Evolutionary conservation across 345 rosid genomes (phyloP).

Genomic region (Populus tremula): DNA sequence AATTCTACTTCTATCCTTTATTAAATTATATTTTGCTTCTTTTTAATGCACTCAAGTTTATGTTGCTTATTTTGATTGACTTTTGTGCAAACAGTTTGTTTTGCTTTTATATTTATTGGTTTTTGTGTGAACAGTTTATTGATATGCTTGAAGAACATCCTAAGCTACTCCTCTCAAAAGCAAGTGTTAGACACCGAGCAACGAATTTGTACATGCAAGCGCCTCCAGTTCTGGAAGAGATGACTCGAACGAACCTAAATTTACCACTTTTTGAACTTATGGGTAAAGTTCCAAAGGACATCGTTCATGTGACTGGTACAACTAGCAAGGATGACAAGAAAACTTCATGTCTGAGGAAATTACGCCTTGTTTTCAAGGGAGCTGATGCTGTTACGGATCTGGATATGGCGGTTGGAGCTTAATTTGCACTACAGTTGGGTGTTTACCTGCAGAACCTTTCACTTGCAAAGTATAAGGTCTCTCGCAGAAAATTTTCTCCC

Average conservation of each 20-base stretch:
- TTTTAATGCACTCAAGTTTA: not conserved
- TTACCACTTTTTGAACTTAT: conserved; percentile 63
- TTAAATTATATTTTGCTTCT: not conserved
- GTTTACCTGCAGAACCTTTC: not conserved
- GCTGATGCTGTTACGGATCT: conserved; percentile 62
- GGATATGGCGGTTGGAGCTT: conserved; percentile 87
- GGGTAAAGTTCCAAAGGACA: conserved; percentile 48
- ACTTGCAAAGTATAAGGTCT: not conserved
- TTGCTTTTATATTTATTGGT: not conserved
- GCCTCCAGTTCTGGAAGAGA: conserved; percentile 87
- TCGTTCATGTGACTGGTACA: conserved; percentile 24
- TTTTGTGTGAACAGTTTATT: conserved; percentile 54
- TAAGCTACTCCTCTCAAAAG: conserved; percentile 62
- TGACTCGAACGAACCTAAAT: conserved; percentile 70
- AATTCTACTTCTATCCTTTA: not conserved
- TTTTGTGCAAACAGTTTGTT: not conserved
- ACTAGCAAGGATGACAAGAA: conserved; percentile 53
- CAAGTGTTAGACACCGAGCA: conserved; percentile 60
- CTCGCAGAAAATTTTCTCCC: not conserved
- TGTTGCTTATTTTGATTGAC: not conserved
- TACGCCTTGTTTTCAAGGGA: conserved; percentile 70
- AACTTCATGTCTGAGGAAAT: conserved; percentile 51
- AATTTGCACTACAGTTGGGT: not conserved
- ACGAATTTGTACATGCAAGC: conserved; percentile 88
- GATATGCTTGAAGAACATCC: conserved; percentile 79